Conservation (phyloP, 345 rosid species). For the Eucalyptus marginata region DNA sequence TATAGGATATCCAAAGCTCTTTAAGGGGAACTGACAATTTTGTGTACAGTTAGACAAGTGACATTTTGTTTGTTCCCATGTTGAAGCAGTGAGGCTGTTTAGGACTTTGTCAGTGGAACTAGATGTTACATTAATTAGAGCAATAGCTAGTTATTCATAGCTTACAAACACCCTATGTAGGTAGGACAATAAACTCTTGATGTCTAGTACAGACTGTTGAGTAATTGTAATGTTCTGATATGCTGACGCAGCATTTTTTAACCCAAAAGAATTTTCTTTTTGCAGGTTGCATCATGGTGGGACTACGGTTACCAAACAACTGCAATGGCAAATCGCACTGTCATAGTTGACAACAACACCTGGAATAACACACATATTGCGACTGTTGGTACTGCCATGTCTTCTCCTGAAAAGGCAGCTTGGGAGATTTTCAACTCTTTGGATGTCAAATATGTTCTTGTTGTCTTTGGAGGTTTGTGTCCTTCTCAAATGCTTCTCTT, state of each 20-base stretch:
- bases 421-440: slow-evolving; percentile 96
- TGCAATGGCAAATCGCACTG: slow-evolving; percentile 99
- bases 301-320: slow-evolving; percentile 99
- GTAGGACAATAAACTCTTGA: background rate
- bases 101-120: background rate
- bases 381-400: slow-evolving; percentile 99
- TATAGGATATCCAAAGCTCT: background rate
- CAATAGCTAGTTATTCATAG: background rate
- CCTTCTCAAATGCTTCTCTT: background rate
- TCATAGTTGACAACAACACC: slow-evolving; percentile 95
- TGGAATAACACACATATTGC: slow-evolving; percentile 99
- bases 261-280: background rate
- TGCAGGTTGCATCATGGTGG: slow-evolving; percentile 99
- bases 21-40: background rate
- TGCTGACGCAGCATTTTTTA: background rate
- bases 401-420: slow-evolving; percentile 98
- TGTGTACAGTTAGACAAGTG: background rate
- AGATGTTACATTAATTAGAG: background rate
- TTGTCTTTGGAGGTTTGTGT: slow-evolving; percentile 91
- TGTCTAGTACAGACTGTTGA: background rate
- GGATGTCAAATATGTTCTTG: slow-evolving; percentile 98
- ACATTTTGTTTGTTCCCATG: background rate
- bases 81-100: background rate
- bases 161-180: background rate
- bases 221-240: background rate